Evolutionary conservation across 2,329 filamentous ascomycete species (phyloP).

Genomic region (Epichloe gansuensis): DNA sequence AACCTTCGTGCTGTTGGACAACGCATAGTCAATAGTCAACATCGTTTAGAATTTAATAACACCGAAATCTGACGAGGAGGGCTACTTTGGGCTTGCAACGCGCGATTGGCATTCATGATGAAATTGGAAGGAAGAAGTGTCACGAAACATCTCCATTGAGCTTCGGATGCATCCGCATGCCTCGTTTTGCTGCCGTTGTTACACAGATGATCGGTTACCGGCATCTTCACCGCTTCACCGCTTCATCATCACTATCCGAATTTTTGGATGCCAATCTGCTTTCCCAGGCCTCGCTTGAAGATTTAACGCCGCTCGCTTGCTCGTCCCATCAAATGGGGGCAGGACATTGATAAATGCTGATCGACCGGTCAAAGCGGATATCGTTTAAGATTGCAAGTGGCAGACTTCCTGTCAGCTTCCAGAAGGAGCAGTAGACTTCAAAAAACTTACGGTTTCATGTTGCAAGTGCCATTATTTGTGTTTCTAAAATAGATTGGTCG

Average conservation of each 20-base stretch:
- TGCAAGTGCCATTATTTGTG: background rate
- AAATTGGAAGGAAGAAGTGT: background rate
- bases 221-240: constrained; percentile 6
- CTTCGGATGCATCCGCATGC: constrained; percentile 1
- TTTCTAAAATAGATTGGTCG: background rate
- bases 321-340: background rate
- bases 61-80: no score
- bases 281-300: background rate
- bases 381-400: background rate
- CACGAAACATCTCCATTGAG: background rate
- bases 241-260: constrained; percentile 1
- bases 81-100: no score
- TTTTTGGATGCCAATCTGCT: background rate
- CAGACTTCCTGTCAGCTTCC: background rate
- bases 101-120: no score
- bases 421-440: background rate
- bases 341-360: background rate
- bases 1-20: no score
- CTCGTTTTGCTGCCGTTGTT: constrained; percentile 1
- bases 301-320: constrained; percentile 2
- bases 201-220: constrained; percentile 4
- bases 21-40: no score
- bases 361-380: background rate
- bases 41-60: no score
- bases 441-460: background rate